Base-by-base conservation (phyloP, 2,329 filamentous ascomycete genomes). In the Sclerotiophoma versabilis region DNA sequence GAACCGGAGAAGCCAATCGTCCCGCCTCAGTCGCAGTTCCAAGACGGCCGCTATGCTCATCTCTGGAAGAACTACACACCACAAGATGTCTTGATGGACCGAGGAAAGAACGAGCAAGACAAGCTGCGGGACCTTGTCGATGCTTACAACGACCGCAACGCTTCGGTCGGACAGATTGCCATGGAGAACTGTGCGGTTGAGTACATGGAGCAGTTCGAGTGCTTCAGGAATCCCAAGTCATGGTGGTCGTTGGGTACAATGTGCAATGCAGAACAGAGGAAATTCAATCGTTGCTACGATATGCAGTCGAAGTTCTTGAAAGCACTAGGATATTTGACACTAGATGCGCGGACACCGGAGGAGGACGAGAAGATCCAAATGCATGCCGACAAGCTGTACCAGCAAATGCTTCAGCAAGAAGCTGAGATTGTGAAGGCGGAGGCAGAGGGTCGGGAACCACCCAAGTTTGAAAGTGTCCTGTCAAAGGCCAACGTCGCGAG, bases 161-260 rank as follows among this genome's bases (percentile, higher is more conserved):
- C 85, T 27, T 83, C 86, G 49, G 90, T 98, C 58, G 91, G 90
- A 25, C 82, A 84, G 34, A 90, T 92, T 1, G 93, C 93, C 9
- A 81, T 96, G 69, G 95, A 99, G 78, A 99, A 98, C 74, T 99
- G 95, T 76, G 89, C 92, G 1, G 75, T 93, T 57, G 91, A 96
- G 73, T 92, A 97, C 78, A 82, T 91, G 71, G 88, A 88, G 54
- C 88, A 96, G 80, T 87, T 88, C 56, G 83, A 89, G 41, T 99
- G 95, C 80, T 95, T 95, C 81, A 83, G 84, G 66, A 81, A 82
- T 49, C 93, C 93, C 23, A 55, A 59, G 29, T 83, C 81, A 43
- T 85, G 86, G 80, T 76, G 79, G 67, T 86, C 89, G 62, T 83
- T 85, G 63, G 78, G 93, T 75, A 92, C 88, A 30, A 84, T 97